Conservation (phyloP, 768 basidiomycete species). For the Collybia mongolica region DNA sequence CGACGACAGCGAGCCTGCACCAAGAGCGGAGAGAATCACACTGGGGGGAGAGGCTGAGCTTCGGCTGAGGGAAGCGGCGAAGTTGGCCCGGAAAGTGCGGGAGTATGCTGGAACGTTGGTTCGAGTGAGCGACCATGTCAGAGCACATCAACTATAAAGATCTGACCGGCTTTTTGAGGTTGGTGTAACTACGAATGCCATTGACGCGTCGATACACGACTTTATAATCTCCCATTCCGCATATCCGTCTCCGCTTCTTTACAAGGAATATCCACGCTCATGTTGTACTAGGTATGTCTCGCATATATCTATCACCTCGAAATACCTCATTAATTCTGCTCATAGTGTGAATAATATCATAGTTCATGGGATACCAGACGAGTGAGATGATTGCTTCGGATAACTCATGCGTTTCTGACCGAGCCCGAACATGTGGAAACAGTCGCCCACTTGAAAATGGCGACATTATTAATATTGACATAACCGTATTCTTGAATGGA, state of each 20-base stretch:
- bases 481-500: constrained; percentile 81
- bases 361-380: constrained; percentile 88
- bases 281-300: constrained; percentile 62
- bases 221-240: constrained; percentile 67
- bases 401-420: background rate
- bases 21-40: constrained; percentile 30
- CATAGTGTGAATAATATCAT: constrained; percentile 86
- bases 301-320: background rate
- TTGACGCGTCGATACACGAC: constrained; percentile 73
- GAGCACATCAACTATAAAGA: background rate
- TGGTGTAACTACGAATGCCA: constrained; percentile 69
- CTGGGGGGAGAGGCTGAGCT: constrained; percentile 55
- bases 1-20: background rate
- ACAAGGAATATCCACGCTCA: constrained; percentile 72
- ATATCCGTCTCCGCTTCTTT: constrained; percentile 85
- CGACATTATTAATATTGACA: constrained; percentile 87
- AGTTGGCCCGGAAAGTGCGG: constrained; percentile 55
- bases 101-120: constrained; percentile 53
- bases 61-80: constrained; percentile 51
- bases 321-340: constrained; percentile 38
- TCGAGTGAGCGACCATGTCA: constrained; percentile 34
- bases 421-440: constrained; percentile 2
- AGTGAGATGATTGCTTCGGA: constrained; percentile 42
- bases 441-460: constrained; percentile 80
- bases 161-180: constrained; percentile 36